Evolutionary conservation across 768 basidiomycete species (phyloP).

Genomic region (Pisolithus orientalis): DNA sequence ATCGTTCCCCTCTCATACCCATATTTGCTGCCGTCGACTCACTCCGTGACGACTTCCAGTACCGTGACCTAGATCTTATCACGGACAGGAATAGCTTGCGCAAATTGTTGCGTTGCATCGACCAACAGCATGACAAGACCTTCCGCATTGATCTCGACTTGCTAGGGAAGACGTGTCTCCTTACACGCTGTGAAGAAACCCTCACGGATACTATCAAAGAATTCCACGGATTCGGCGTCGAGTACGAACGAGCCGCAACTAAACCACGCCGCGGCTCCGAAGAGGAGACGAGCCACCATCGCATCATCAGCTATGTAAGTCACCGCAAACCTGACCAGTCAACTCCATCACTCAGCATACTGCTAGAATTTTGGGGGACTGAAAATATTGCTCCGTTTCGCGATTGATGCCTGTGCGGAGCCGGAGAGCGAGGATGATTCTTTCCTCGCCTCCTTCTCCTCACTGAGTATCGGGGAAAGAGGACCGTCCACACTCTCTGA

Average conservation of each 20-base stretch:
- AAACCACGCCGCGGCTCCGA: conserved; percentile 43
- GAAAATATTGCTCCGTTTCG: conserved; percentile 54
- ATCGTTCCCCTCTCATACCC: conserved; percentile 41
- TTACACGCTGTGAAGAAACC: conserved; percentile 51
- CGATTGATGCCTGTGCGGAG: conserved; percentile 40
- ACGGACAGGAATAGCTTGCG: conserved; percentile 64
- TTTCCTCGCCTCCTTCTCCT: conserved; percentile 21
- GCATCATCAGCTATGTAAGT: conserved; percentile 59
- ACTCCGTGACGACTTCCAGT: conserved; percentile 19
- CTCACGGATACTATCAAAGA: conserved; percentile 9
- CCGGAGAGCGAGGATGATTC: conserved; percentile 15
- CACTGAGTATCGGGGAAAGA: conserved; percentile 12
- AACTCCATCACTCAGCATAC: background rate
- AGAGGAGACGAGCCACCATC: conserved; percentile 50
- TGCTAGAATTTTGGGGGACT: conserved; percentile 51
- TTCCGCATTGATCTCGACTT: conserved; percentile 72
- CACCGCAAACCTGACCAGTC: background rate
- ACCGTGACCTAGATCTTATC: conserved; percentile 37
- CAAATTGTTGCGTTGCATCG: conserved; percentile 52
- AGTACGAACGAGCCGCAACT: conserved; percentile 57
- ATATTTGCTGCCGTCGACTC: conserved; percentile 54
- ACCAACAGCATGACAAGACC: conserved; percentile 22
- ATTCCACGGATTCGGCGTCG: conserved; percentile 47
- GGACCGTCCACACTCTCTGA: background rate
- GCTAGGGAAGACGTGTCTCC: conserved; percentile 51